Evolutionary conservation across 352 stramenopile genomes (phyloP), one percentile per base, ranked within the genome.

Genomic region (Globisporangium mamillatum): DNA sequence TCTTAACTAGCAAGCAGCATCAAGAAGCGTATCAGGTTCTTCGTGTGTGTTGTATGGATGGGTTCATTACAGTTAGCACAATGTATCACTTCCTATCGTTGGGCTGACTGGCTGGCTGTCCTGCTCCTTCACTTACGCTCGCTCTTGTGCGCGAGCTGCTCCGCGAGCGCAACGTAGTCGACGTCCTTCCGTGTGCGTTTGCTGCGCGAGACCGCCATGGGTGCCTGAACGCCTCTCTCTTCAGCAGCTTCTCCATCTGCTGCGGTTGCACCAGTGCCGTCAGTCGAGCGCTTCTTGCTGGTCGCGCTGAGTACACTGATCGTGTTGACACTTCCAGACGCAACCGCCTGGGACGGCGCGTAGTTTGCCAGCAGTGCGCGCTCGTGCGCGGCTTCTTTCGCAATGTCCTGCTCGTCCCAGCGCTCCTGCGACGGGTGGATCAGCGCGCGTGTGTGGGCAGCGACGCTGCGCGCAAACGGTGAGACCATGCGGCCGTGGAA

Each of bases 401-500:
- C 74, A 36, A 88, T 76, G 34, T 80, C 68, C 41, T 76, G 55
- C 9, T 83, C 73, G 64, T 85, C 67, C 79, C 82, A 90, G 8
- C 29, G 64, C 63, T 86, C 77, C 20, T 74, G 70, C 20, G 84
- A 75, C 10, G 82, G 84, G 54, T 78, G 77, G 20, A 83, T 72
- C 14, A 93, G 74, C 46, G 82, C 84, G 3, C 84, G 84, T 16
- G 84, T 74, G 46, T 94, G 85, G 0, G 85, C 84, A 4, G 86
- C 85, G 7, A 94, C 84, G 53, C 83, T 94, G 44, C 87, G 79
- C 9, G 86, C 88, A 50, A 96, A 94, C 20, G 85, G 81, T 10
- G 87, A 95, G 9, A 93, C 78, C 71, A 96, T 85, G 27, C 84
- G 87, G 3, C 84, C 87, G 60, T 96, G 81, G 57, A 93, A 92